phyloP scores from a whole-genome alignment of 768 basidiomycete genomes.

The Rickenella mellea region DNA sequence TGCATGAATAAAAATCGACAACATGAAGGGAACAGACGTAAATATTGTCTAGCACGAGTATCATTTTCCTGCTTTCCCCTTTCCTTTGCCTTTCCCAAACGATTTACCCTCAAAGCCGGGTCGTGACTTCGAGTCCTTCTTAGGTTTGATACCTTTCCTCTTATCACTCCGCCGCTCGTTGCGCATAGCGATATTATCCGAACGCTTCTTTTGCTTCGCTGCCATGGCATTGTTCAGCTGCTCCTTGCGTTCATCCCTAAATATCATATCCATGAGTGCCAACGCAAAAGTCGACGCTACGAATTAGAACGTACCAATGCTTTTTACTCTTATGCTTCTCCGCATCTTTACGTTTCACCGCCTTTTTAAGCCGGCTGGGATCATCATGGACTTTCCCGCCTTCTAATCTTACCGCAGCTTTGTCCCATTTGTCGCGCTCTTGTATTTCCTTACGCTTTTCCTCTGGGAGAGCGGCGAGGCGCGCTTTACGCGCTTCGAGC shows the following conservation, averaged over 20 bases:
- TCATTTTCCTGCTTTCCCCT: background rate
- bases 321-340: slow-evolving; percentile 78
- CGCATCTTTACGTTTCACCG: slow-evolving; percentile 87
- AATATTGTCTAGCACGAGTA: background rate
- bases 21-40: too few species aligned
- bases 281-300: slow-evolving; percentile 1
- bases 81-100: slow-evolving; percentile 41
- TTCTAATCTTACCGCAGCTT: slow-evolving; percentile 78
- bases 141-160: slow-evolving; percentile 40
- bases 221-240: slow-evolving; percentile 66
- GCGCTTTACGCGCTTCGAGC: slow-evolving; percentile 66
- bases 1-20: too few species aligned
- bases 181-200: slow-evolving; percentile 83
- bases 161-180: slow-evolving; percentile 65
- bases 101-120: slow-evolving; percentile 86
- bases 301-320: slow-evolving; percentile 53
- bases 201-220: slow-evolving; percentile 81
- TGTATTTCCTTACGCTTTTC: slow-evolving; percentile 75
- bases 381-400: slow-evolving; percentile 91
- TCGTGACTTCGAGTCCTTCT: slow-evolving; percentile 50
- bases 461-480: slow-evolving; percentile 65
- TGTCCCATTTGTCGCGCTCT: slow-evolving; percentile 83
- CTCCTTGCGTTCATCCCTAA: slow-evolving; percentile 82
- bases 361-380: slow-evolving; percentile 80
- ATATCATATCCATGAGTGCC: slow-evolving; percentile 2